A percentile compares a stretch with the other conserved stretches of the same genome.
These are phyloP conservation scores for Astrothelium subdiscretum DNA, from an alignment of 495 filamentous ascomycete genomes.

Conservation along the genomic window DNA sequence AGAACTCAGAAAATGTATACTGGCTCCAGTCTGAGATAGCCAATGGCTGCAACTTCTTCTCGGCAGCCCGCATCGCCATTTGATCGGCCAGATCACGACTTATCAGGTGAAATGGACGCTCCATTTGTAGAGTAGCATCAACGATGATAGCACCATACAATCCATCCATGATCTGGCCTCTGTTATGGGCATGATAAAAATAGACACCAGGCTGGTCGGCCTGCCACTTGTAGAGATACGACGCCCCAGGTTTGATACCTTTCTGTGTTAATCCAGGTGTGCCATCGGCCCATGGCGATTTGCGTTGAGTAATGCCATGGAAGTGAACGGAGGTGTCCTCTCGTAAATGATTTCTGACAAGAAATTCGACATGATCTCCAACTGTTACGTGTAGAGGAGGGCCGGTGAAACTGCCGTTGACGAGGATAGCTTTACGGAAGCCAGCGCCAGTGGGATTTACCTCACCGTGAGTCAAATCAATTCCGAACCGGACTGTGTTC, in stretches of 20 bases:
- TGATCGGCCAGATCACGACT: background rate
- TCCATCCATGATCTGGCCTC: conserved; percentile 5
- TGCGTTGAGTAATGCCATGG: conserved; percentile 2
- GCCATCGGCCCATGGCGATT: conserved; percentile 4
- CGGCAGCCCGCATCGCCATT: background rate
- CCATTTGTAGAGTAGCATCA: background rate
- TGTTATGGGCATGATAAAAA: conserved; percentile 5
- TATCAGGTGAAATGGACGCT: conserved; percentile 3
- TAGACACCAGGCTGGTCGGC: conserved; percentile 2
- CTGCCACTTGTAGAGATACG: conserved; percentile 5
- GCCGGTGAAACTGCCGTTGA: conserved; percentile 2
- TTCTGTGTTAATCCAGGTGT: conserved; percentile 3
- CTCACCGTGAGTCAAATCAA: background rate
- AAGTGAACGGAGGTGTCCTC: conserved; percentile 4
- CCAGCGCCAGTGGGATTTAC: conserved; percentile 2
- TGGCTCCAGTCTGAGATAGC: conserved; percentile 1
- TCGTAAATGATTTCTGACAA: background rate
- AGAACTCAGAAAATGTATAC: conserved; percentile 1
- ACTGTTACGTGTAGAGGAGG: background rate
- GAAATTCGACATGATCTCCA: conserved; percentile 3
- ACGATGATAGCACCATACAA: conserved; percentile 3
- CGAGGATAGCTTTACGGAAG: background rate
- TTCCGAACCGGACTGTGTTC: background rate
- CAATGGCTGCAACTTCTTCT: conserved; percentile 1
- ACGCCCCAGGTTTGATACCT: background rate